A percentile compares a stretch with the other conserved stretches of the same genome.
Evolutionary conservation across 257 asterid genomes (phyloP).

Genomic region (Eucommia ulmoides): DNA sequence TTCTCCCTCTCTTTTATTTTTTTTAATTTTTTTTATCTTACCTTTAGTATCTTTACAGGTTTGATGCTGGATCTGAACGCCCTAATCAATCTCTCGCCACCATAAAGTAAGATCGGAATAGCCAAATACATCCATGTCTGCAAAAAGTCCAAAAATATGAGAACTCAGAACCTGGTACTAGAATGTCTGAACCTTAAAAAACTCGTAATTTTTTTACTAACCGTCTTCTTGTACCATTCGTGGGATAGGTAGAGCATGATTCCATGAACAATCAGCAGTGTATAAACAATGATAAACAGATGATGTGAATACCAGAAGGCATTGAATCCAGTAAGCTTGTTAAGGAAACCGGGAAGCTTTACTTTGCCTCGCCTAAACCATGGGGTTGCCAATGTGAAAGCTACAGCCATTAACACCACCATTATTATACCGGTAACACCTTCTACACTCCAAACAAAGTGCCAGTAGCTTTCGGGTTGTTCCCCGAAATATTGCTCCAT

Average conservation of each 20-base stretch:
- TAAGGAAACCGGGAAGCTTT: slow-evolving; percentile 41
- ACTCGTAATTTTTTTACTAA: no score
- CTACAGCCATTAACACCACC: slow-evolving; percentile 73
- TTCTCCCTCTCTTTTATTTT: no score
- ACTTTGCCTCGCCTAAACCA: slow-evolving; percentile 56
- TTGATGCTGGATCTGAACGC: slow-evolving; percentile 71
- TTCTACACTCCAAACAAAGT: slow-evolving; percentile 48
- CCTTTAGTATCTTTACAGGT: slow-evolving; percentile 65
- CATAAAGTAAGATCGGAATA: slow-evolving; percentile 46
- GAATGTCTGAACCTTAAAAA: no score
- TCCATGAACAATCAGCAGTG: slow-evolving; percentile 63
- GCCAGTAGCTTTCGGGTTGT: slow-evolving; percentile 59
- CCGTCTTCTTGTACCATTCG: slow-evolving; percentile 53
- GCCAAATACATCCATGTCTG: slow-evolving; percentile 91
- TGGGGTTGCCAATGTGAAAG: slow-evolving; percentile 75
- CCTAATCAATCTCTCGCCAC: slow-evolving; percentile 53
- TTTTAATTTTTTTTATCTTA: slow-evolving; percentile 13
- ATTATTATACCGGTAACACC: slow-evolving; percentile 74
- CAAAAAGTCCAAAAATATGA: no score
- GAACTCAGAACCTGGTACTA: no score
- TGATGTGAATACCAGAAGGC: slow-evolving; percentile 96
- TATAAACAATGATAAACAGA: slow-evolving; percentile 55
- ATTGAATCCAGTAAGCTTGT: slow-evolving; percentile 72
- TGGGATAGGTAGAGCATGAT: slow-evolving; percentile 59
- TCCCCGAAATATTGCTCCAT: slow-evolving; percentile 41